Evolutionary conservation across 179 eudicot species (phyloP), one percentile per base, ranked within the genome.

Genomic region (Beta macrorhiza): DNA sequence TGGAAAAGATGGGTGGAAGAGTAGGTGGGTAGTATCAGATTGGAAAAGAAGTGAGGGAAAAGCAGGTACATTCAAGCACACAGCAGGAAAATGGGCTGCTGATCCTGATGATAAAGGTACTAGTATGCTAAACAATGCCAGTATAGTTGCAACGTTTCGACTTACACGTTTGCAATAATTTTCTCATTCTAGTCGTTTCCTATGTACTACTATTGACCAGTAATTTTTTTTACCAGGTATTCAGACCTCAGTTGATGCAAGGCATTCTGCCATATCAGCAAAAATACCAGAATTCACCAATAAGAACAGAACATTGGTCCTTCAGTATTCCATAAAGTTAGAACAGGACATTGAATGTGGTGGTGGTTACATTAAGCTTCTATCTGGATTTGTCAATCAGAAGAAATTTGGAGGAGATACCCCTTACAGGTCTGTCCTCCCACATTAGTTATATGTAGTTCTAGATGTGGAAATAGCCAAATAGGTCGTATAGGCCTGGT

Each of bases 291-390:
- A 93, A 56, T 90, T 93, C 76, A 90, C 84, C 84, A 93, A 93
- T 84, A 92, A 87, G 83, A 79, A 93, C 81, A 92, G 87, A 81
- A 93, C 98, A 6, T 87, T 93, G 56, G 97, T 93, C 20, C 74
- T 93, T 61, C 98, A 93, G 64, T 93, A 92, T 77, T 93, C 98
- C 0, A 81, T 93, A 59, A 93, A 87, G 80, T 80, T 92, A 25
- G 98, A 93, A 82, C 98, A 93, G 83, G 96, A 92, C 75, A 92
- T 93, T 37, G 98, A 93, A 86, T 93, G 98, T 84, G 98, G 98
- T n/a, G 98, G 98, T 51, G 98, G 94, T 78, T 93, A 93, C 81
- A 82, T 93, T 49, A 93, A 93, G 84, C 94, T 92, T 85, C 90
- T 89, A 29, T 92, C 94, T 76, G 97, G 96, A 57, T 92, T 86